A percentile compares a stretch with the other conserved stretches of the same genome.
These are phyloP conservation scores for Sicyos edulis DNA, from an alignment of 306 rosid species.

Conservation along the genomic window DNA sequence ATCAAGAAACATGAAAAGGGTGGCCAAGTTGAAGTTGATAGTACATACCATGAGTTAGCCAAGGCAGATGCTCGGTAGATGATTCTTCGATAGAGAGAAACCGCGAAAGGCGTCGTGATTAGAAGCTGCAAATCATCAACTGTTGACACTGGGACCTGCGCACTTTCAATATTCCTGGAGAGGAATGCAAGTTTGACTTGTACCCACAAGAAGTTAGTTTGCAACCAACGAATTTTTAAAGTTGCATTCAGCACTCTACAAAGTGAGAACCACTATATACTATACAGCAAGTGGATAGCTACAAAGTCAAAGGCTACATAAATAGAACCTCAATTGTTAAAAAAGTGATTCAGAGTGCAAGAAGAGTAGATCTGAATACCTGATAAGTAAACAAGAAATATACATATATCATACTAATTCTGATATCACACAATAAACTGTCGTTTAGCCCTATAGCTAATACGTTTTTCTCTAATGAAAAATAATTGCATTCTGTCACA, in stretches of 20 bases:
- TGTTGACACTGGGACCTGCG: constrained; percentile 21
- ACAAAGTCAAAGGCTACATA: constrained; percentile 17
- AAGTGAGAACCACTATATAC: constrained; percentile 19
- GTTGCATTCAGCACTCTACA: not conserved
- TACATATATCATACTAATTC: too few relatives aligned
- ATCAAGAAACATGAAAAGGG: constrained; percentile 11
- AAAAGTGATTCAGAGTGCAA: not conserved
- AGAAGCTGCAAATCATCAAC: constrained; percentile 18
- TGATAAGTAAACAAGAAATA: not conserved
- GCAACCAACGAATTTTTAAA: constrained; percentile 12
- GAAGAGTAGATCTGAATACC: constrained; percentile 2
- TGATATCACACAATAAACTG: too few relatives aligned
- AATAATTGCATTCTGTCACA: constrained; percentile 10
- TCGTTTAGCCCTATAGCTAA: too few relatives aligned
- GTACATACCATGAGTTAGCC: constrained; percentile 41
- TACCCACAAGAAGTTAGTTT: constrained; percentile 10
- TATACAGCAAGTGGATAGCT: not conserved
- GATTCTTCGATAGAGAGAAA: constrained; percentile 12
- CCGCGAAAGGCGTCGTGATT: not conserved
- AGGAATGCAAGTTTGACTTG: constrained; percentile 19
- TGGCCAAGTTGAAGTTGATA: not conserved
- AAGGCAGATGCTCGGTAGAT: constrained; percentile 13
- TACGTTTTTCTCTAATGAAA: constrained; percentile 1
- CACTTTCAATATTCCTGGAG: constrained; percentile 15
- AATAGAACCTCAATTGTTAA: constrained; percentile 3